A percentile compares a stretch with the other conserved stretches of the same genome.
Evolutionary conservation across 2,329 filamentous ascomycete genomes (phyloP).

Genomic region (Stachybotrys chlorohalonatus): DNA sequence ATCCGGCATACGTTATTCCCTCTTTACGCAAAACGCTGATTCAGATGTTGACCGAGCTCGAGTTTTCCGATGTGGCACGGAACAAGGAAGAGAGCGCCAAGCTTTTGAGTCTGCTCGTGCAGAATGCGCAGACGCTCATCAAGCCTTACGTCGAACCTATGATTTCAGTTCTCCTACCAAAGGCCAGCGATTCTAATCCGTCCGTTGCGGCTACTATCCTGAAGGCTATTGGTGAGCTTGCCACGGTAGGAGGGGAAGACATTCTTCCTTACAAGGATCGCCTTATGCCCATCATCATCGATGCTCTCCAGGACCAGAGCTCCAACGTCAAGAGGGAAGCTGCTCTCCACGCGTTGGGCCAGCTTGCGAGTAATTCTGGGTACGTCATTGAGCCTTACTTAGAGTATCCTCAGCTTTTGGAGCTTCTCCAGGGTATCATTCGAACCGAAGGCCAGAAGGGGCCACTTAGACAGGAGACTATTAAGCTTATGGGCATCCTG

Average conservation of each 20-base stretch:
- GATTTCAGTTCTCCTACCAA: conserved; percentile 87
- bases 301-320: conserved; percentile 87
- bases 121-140: conserved; percentile 86
- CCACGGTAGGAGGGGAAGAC: conserved; percentile 85
- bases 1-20: conserved; percentile 95
- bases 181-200: conserved; percentile 74
- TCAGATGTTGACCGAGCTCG: conserved; percentile 90
- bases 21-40: conserved; percentile 91
- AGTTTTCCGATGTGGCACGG: conserved; percentile 86
- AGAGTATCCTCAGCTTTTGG: conserved; percentile 88
- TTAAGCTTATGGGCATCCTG: conserved; percentile 91
- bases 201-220: conserved; percentile 92
- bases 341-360: conserved; percentile 80
- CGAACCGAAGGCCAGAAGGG: conserved; percentile 81
- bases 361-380: conserved; percentile 89
- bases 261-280: conserved; percentile 88
- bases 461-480: conserved; percentile 81
- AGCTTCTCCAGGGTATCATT: conserved; percentile 88
- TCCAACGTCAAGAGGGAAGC: conserved; percentile 86
- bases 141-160: conserved; percentile 97
- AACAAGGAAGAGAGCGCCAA: conserved; percentile 97
- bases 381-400: conserved; percentile 96
- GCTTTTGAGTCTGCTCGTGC: conserved; percentile 82
- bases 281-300: conserved; percentile 91
- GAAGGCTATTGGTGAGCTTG: conserved; percentile 87